These are phyloP conservation scores for Boletus huronensis DNA, from an alignment of 768 basidiomycete species.

Conservation along the genomic window DNA sequence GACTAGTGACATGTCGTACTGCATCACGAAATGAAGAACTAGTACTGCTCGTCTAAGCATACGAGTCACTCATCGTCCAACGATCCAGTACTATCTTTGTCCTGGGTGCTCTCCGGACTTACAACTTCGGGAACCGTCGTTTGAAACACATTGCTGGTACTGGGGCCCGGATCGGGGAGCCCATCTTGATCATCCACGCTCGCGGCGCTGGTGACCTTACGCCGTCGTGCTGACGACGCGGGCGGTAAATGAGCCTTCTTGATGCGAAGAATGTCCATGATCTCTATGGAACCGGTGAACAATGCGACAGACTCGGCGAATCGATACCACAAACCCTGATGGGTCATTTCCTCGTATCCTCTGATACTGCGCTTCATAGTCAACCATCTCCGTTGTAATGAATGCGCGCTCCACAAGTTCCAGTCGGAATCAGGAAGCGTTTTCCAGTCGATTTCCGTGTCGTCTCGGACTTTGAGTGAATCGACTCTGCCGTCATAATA, in stretches of 20 bases:
- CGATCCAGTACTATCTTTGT: slow-evolving; percentile 16
- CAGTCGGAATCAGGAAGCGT: slow-evolving; percentile 66
- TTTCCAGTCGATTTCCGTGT: slow-evolving; percentile 86
- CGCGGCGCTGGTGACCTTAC: slow-evolving; percentile 53
- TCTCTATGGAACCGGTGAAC: slow-evolving; percentile 44
- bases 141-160: slow-evolving; percentile 24
- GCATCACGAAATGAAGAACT: slow-evolving; percentile 2
- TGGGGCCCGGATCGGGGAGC: slow-evolving; percentile 20
- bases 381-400: slow-evolving; percentile 74
- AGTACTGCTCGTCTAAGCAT: background rate
- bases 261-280: slow-evolving; percentile 74
- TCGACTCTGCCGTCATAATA: slow-evolving; percentile 50
- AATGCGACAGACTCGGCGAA: background rate
- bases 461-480: slow-evolving; percentile 69
- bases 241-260: slow-evolving; percentile 64
- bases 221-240: slow-evolving; percentile 37
- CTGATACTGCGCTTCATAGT: slow-evolving; percentile 76
- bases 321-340: slow-evolving; percentile 52
- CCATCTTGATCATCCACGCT: slow-evolving; percentile 42
- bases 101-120: slow-evolving; percentile 11
- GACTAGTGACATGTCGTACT: background rate
- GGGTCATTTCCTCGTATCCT: slow-evolving; percentile 77
- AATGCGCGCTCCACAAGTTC: slow-evolving; percentile 84
- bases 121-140: slow-evolving; percentile 17
- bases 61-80: slow-evolving; percentile 15